These are phyloP conservation scores for Diddensiella caesifluorescens DNA, from an alignment of 805 yeast genomes.

Conservation along the genomic window DNA sequence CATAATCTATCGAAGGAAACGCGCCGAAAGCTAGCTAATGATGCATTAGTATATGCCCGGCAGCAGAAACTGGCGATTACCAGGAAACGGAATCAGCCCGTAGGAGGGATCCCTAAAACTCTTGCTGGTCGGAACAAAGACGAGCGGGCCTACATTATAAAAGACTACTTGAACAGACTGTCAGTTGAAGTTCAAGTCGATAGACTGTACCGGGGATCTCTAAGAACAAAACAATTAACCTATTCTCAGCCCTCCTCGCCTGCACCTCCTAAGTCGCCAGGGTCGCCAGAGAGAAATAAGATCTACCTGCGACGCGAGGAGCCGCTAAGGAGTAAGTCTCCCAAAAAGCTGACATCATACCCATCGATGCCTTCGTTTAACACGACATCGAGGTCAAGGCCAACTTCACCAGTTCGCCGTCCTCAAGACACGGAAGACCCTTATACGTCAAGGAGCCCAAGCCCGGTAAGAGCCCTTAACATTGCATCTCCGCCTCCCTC, in stretches of 20 bases:
- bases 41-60: slow-evolving; percentile 25
- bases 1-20: slow-evolving; percentile 42
- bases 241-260: neutral
- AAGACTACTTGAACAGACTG: slow-evolving; percentile 43
- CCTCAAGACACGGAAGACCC: neutral
- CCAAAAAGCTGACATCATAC: neutral
- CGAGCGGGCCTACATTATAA: slow-evolving; percentile 43
- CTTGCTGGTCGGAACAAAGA: slow-evolving; percentile 31
- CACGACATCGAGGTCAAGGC: neutral
- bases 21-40: slow-evolving; percentile 39
- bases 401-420: slow-evolving; percentile 4
- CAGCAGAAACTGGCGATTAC: slow-evolving; percentile 4
- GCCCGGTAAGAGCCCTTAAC: slow-evolving; percentile 2
- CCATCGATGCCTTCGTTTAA: neutral
- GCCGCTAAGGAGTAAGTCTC: neutral
- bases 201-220: slow-evolving; percentile 50
- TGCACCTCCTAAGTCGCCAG: slow-evolving; percentile 4
- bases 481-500: slow-evolving; percentile 4
- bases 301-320: slow-evolving; percentile 5
- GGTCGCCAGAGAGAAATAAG: slow-evolving; percentile 6
- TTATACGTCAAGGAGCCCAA: slow-evolving; percentile 1
- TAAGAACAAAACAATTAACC: slow-evolving; percentile 17
- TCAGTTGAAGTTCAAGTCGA: slow-evolving; percentile 64
- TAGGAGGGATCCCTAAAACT: too few species aligned
- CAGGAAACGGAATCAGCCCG: neutral